Conservation (phyloP, 2,329 filamentous ascomycete species). For the Cercospora zeae-maydis region DNA sequence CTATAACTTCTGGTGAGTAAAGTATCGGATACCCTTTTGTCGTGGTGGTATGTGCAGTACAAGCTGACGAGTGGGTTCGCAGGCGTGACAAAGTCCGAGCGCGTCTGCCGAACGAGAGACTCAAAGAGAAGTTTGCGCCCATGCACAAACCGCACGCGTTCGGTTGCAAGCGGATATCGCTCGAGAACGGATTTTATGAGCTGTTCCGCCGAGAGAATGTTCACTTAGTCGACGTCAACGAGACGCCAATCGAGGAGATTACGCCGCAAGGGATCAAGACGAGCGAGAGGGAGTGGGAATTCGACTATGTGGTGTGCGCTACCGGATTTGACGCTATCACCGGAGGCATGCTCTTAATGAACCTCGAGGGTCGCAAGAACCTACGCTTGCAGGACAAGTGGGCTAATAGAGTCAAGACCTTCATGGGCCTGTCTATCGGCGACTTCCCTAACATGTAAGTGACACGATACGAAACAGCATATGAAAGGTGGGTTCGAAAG, state of each 20-base stretch:
- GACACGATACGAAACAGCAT: no score
- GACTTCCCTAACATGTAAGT: constrained; percentile 34
- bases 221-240: constrained; percentile 42
- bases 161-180: constrained; percentile 42
- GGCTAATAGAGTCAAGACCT: constrained; percentile 35
- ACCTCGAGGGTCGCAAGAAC: constrained; percentile 38
- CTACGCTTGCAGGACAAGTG: constrained; percentile 18
- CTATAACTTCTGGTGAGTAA: constrained; percentile 43
- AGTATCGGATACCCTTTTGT: not conserved
- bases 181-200: constrained; percentile 48
- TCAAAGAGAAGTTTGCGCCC: constrained; percentile 56
- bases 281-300: constrained; percentile 38
- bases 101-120: constrained; percentile 49
- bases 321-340: constrained; percentile 42
- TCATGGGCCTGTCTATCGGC: constrained; percentile 34
- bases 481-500: not conserved
- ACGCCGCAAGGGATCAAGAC: constrained; percentile 38
- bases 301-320: constrained; percentile 42
- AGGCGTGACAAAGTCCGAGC: constrained; percentile 33
- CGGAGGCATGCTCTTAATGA: constrained; percentile 35
- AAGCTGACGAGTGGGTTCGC: not conserved
- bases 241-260: constrained; percentile 41
- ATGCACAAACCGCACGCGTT: constrained; percentile 40
- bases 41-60: not conserved
- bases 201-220: constrained; percentile 42